Evolutionary conservation across 139 green algal genomes (phyloP).

Genomic region (Raphidocelis subcapitata): DNA sequence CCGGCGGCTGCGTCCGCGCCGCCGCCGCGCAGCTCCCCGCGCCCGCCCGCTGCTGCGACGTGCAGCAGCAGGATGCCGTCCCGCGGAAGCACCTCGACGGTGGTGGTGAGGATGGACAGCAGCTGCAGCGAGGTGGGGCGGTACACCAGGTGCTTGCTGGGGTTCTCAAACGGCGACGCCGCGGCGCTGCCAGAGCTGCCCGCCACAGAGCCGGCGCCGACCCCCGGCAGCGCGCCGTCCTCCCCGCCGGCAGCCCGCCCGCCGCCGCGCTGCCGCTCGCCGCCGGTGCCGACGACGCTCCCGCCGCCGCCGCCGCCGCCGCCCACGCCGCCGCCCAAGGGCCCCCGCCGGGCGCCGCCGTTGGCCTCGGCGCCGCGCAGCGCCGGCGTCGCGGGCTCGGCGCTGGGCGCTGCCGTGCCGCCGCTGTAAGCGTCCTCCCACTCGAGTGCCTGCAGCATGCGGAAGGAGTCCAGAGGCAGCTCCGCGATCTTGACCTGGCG

Average conservation of each 20-base stretch:
- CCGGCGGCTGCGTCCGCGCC: not conserved
- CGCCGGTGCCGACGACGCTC: not conserved
- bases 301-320: too few species aligned
- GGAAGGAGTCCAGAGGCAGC: slow-evolving; percentile 69
- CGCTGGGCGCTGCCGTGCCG: slow-evolving; percentile 19
- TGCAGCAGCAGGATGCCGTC: slow-evolving; percentile 30
- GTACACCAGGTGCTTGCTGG: slow-evolving; percentile 62
- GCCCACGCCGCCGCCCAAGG: not conserved
- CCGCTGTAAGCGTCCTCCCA: slow-evolving; percentile 49
- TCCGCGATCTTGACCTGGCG: slow-evolving; percentile 73
- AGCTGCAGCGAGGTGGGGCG: slow-evolving; percentile 49
- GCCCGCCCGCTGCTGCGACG: not conserved
- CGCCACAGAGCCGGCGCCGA: not conserved
- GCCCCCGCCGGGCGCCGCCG: too few species aligned
- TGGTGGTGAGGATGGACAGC: slow-evolving; percentile 50
- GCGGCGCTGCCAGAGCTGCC: not conserved
- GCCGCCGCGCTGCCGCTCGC: not conserved
- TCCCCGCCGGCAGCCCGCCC: not conserved
- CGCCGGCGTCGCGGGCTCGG: slow-evolving; percentile 9
- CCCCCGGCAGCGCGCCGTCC: not conserved
- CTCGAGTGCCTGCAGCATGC: slow-evolving; percentile 71
- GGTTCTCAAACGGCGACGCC: slow-evolving; percentile 29
- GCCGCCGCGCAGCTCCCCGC: not conserved
- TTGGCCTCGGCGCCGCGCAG: not conserved
- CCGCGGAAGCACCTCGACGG: slow-evolving; percentile 44